Percentiles rank a stretch among this genome's conserved stretches.
These are phyloP conservation scores for Ricinus communis DNA, from an alignment of 345 rosid genomes.

Conservation along the genomic window DNA sequence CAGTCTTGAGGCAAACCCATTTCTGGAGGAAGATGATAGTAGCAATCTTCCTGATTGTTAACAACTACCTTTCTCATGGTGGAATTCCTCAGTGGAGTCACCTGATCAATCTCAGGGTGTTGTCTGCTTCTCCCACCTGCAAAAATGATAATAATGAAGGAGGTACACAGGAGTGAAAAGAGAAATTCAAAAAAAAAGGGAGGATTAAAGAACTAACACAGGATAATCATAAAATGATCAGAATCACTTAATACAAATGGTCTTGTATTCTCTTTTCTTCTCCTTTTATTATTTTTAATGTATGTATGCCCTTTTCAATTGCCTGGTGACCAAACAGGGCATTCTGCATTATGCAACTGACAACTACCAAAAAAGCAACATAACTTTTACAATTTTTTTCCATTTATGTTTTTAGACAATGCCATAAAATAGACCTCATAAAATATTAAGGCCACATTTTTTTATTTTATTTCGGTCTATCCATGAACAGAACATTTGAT, in stretches of 20 bases:
- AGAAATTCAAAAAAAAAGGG: neutral
- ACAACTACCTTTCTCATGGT: conserved; percentile 11
- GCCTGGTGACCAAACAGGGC: neutral
- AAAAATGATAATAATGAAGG: neutral
- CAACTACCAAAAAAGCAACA: neutral
- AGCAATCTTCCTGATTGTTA: conserved; percentile 30
- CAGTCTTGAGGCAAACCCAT: conserved; percentile 42
- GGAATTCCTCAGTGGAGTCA: conserved; percentile 21
- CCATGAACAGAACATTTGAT: neutral
- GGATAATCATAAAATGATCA: neutral
- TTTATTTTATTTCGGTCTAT: neutral
- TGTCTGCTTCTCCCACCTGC: conserved; percentile 24
- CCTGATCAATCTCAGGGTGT: conserved; percentile 12
- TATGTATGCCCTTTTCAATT: neutral
- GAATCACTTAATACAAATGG: neutral
- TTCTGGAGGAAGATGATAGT: conserved; percentile 41
- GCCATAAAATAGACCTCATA: neutral
- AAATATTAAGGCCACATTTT: neutral
- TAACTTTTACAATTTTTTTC: conserved; percentile 3
- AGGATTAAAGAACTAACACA: neutral
- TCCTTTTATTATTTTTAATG: neutral
- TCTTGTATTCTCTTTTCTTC: neutral
- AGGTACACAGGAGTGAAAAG: neutral
- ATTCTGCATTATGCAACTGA: conserved; percentile 10
- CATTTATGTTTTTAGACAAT: neutral